Conservation (phyloP, 768 basidiomycete species). For the Pisolithus orientalis region DNA sequence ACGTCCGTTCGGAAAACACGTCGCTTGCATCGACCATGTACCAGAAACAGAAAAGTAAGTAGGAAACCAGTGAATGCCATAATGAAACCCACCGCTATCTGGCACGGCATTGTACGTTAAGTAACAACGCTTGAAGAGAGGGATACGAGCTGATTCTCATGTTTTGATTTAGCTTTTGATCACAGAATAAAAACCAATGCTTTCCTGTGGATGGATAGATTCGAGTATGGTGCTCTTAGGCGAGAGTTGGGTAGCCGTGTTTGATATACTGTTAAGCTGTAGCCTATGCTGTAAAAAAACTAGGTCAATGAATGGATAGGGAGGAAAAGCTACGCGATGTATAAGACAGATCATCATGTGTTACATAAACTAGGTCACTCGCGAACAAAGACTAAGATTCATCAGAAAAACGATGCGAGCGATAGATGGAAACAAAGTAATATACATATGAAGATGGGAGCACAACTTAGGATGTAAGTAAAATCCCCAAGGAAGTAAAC, state of each 20-base stretch:
- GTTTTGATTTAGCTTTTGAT: neutral
- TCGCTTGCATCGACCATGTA: neutral
- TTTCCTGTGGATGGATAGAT: slow-evolving; percentile 5
- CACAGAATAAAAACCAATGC: neutral
- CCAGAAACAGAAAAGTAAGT: neutral
- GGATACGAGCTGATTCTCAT: neutral
- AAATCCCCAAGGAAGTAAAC: slow-evolving; percentile 6
- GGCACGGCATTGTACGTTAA: slow-evolving; percentile 22
- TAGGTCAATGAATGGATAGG: slow-evolving; percentile 12
- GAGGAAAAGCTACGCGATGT: slow-evolving; percentile 14
- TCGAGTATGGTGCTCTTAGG: slow-evolving; percentile 10
- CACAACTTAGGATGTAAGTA: neutral
- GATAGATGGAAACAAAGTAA: slow-evolving; percentile 35
- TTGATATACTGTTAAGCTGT: slow-evolving; percentile 17
- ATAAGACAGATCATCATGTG: slow-evolving; percentile 17
- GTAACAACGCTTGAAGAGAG: slow-evolving; percentile 17
- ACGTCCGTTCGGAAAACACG: no score
- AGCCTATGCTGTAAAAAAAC: slow-evolving; percentile 20
- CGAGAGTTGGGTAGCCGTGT: slow-evolving; percentile 5
- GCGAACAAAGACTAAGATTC: slow-evolving; percentile 24
- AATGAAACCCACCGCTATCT: slow-evolving; percentile 20
- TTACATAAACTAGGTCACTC: slow-evolving; percentile 20
- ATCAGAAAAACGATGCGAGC: slow-evolving; percentile 18
- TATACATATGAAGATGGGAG: slow-evolving; percentile 15
- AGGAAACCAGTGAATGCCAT: slow-evolving; percentile 22